Conservation (phyloP, 768 basidiomycete genomes). For the Leucocoprinus leucothites region DNA sequence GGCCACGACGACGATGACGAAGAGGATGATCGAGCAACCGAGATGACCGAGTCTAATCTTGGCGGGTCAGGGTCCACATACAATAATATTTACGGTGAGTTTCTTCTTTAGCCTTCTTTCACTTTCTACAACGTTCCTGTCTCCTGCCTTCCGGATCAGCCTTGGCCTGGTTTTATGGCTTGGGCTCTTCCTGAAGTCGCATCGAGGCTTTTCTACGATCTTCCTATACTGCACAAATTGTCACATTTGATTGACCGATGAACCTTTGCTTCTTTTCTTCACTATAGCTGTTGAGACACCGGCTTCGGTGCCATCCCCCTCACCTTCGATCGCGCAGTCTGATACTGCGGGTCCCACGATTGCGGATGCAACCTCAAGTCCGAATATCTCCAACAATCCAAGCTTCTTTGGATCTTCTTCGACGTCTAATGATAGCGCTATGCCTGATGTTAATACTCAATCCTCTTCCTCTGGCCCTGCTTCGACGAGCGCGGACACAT, state of each 20-base stretch:
- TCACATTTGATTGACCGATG: neutral
- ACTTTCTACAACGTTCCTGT: neutral
- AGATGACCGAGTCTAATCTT: constrained; percentile 12
- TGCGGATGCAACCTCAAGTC: constrained; percentile 13
- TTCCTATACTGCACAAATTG: neutral
- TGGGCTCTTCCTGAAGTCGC: neutral
- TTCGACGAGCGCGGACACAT: constrained; percentile 6
- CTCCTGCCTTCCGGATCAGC: neutral
- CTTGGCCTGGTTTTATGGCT: no score
- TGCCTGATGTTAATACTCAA: neutral
- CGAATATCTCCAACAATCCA: neutral
- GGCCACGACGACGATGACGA: neutral
- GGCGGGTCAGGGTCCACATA: neutral
- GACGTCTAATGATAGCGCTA: neutral
- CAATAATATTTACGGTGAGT: constrained; percentile 12
- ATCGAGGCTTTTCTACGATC: neutral
- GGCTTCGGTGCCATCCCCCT: constrained; percentile 31
- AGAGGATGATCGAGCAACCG: neutral
- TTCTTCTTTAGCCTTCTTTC: constrained; percentile 11
- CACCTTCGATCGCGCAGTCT: constrained; percentile 28
- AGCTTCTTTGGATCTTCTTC: neutral
- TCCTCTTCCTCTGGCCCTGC: constrained; percentile 4
- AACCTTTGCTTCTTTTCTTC: constrained; percentile 10
- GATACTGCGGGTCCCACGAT: constrained; percentile 21
- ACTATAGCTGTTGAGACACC: constrained; percentile 47